A percentile compares a stretch with the other conserved stretches of the same genome.
phyloP scores from a whole-genome alignment of 208 protist species.

The Leishmania turanica region DNA sequence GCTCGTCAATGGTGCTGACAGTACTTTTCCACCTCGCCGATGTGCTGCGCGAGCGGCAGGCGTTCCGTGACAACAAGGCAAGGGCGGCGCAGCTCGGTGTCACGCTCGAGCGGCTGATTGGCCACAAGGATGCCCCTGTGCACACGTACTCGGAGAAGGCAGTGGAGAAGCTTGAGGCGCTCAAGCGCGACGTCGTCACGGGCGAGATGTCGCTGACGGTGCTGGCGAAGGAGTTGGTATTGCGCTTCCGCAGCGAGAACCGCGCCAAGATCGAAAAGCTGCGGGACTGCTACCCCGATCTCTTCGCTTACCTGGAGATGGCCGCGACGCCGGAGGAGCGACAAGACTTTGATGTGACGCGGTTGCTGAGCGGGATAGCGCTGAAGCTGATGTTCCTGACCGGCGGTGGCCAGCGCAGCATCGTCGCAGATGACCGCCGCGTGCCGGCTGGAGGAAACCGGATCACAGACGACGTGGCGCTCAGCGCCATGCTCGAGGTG shows the following conservation, averaged over 20 bases:
- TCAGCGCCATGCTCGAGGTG: conserved; percentile 52
- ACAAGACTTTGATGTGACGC: conserved; percentile 35
- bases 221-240: conserved; percentile 33
- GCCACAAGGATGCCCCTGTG: conserved; percentile 11
- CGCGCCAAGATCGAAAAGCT: conserved; percentile 32
- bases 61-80: conserved; percentile 25
- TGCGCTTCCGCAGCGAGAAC: conserved; percentile 39
- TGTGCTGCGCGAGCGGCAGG: conserved; percentile 35
- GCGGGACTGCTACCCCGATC: conserved; percentile 25
- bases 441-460: conserved; percentile 23
- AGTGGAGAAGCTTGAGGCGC: conserved; percentile 30
- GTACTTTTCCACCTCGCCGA: conserved; percentile 50
- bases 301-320: conserved; percentile 37
- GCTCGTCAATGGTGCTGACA: conserved; percentile 49
- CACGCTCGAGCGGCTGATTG: conserved; percentile 33
- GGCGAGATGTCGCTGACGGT: conserved; percentile 49
- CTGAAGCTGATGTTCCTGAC: conserved; percentile 68
- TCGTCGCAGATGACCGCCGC: conserved; percentile 54
- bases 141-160: conserved; percentile 31
- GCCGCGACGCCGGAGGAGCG: conserved; percentile 24
- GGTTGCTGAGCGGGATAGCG: conserved; percentile 32
- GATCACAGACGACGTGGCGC: conserved; percentile 47
- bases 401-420: conserved; percentile 60
- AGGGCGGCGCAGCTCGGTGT: conserved; percentile 29
- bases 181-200: conserved; percentile 37